phyloP scores from a whole-genome alignment of 2,329 filamentous ascomycete species.

The Rhynchosporium agropyri region DNA sequence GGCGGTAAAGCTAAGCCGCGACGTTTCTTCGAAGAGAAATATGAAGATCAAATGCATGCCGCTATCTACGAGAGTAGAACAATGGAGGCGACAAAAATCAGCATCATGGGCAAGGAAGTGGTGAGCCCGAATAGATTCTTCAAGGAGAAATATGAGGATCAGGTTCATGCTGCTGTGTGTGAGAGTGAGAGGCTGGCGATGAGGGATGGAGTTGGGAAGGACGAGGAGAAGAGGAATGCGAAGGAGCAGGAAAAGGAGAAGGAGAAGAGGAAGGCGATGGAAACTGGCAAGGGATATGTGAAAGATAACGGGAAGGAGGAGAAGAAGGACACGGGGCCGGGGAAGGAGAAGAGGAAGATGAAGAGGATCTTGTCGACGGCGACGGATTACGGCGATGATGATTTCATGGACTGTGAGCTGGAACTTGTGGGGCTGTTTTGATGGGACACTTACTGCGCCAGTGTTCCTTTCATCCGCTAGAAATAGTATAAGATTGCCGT shows the following conservation, averaged over 20 bases:
- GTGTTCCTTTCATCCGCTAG: no score
- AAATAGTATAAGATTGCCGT: no score
- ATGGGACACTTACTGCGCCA: background rate
- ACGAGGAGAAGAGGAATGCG: no score
- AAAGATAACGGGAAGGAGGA: no score
- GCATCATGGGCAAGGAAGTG: constrained; percentile 3
- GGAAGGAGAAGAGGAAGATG: constrained; percentile 20
- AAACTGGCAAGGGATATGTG: no score
- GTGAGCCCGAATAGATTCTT: no score
- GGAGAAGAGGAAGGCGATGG: no score
- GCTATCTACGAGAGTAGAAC: constrained; percentile 24
- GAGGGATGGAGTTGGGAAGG: background rate
- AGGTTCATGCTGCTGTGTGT: no score
- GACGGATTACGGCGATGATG: constrained; percentile 41
- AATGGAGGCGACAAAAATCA: constrained; percentile 8
- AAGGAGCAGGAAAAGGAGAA: no score
- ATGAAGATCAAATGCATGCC: constrained; percentile 31
- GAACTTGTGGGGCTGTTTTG: constrained; percentile 33
- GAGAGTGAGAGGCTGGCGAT: background rate
- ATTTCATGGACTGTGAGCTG: constrained; percentile 34
- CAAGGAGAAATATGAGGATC: no score
- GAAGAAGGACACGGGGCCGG: background rate
- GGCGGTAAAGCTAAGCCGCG: background rate
- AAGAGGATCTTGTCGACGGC: constrained; percentile 25
- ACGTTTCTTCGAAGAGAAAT: constrained; percentile 39